Base-by-base conservation (phyloP, 192 early-diverging fungal genomes). In the Coemansia sp. region DNA sequence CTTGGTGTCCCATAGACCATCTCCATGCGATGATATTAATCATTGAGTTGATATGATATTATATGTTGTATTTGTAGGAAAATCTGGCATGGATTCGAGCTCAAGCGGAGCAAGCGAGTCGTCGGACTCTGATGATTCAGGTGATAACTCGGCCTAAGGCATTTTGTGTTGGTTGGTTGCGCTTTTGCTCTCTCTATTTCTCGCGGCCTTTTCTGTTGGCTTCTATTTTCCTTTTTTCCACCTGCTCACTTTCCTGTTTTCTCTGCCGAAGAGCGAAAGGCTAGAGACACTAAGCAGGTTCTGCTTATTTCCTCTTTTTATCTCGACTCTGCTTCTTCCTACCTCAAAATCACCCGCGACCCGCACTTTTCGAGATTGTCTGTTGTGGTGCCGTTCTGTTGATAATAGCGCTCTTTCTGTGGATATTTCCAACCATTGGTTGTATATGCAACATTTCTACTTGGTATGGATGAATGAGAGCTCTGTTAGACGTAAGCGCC, bases 121-220 rank as follows among this genome's bases (percentile, higher is more conserved):
- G 53, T 91, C 92, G 50, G 92, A 89, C 56, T 89, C 90, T 50
- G 91, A 93, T 76, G 92, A 91, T 75, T 90, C 90, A 84, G 92
- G 91, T 87, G 92, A 90, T 76, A 83, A 85, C 70, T 85, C 86
- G 66, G 90, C 90, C 77, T 91, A 87, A 80, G 59, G 61, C 70
- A 57, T 69, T 67, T 31, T 51, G 22, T 74, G 66, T 66, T 66
- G 57, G 62, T 30, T 32, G 42, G 58, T 31, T 70, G 55, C 59
- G 64, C 32, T 42, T 78, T 32, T 29, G 52, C 61, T 74, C 75
- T 69, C 64, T 69, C 60, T 75, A 64, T 71, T 60, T 76, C 63
- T 64, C 71, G 57, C 62, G 69, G 36, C n/a, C 30, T 57, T 30
- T 61, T 64, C 61, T 68, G 42, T 72, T 22, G 31, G 50, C 20